Base-by-base conservation (phyloP, 495 filamentous ascomycete species). In the Penicillium steckii region DNA sequence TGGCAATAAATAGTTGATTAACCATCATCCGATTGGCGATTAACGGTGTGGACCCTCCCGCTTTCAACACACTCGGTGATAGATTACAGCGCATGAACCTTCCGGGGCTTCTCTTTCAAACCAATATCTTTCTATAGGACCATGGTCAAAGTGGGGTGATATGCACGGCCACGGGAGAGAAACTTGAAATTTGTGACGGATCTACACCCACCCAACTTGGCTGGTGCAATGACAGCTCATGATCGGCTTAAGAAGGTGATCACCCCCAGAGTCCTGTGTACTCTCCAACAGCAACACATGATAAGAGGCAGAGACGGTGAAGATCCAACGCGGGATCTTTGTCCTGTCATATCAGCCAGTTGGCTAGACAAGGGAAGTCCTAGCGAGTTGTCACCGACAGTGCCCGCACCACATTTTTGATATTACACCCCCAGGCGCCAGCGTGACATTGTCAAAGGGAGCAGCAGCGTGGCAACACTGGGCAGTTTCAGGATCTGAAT, bases 401-500 rank as follows among this genome's bases (percentile, higher is more conserved):
- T 32, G 29, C 29, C 29, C 29, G 9, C 8, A 32, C 8, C n/a
- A 32, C 8, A 12, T 32, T 13, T 32, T 32, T 32, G 29, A 32
- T 13, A 32, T 8, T 32, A 13, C n/a, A 8, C n/a, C 15, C 33
- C 15, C 7, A 15, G 10, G 3, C 15, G 10, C 13, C 33, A 37
- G n/a, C 18, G 33, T 37, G 33, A 37, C 33, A 6, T 12, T 8
- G 8, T 8, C 33, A 37, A n/a, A 35, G 32, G n/a, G n/a, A 37
- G 18, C 18, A 37, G 2, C 33, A 19, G n/a, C n/a, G n/a, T n/a
- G 33, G 33, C 33, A 19, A 37, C 33, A 15, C 33, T 41, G 38
- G 38, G 38, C 38, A 41, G 38, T 41, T 41, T 41, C 38, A 41
- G 21, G 19, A 22, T 41, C 38, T 33, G 7, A 43, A 32, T 46